phyloP scores from a whole-genome alignment of 73 alveolate genomes.

The Symbiodinium pilosum region DNA sequence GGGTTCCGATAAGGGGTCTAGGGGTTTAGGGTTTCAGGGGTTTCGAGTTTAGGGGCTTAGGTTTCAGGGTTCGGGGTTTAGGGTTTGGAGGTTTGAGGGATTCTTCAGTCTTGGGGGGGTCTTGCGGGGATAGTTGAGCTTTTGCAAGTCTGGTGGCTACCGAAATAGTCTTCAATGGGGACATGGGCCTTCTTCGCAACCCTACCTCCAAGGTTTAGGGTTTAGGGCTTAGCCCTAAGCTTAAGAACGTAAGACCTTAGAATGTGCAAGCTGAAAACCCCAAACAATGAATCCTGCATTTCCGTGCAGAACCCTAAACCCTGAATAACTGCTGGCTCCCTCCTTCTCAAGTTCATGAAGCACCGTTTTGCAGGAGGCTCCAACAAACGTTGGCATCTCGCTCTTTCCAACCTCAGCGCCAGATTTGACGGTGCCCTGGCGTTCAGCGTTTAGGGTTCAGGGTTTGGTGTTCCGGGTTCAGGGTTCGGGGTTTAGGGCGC shows the following conservation, averaged over 20 bases:
- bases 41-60: too few relatives aligned
- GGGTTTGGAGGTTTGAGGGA: neutral
- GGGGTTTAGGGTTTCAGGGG: neutral
- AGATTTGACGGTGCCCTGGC: constrained; percentile 19
- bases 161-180: too few relatives aligned
- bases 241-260: too few relatives aligned
- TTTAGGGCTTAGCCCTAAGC: neutral
- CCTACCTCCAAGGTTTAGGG: neutral
- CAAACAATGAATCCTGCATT: too few relatives aligned
- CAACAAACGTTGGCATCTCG: constrained; percentile 20
- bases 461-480: neutral
- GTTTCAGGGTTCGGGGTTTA: neutral
- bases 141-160: too few relatives aligned
- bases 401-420: constrained; percentile 34
- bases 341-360: too few relatives aligned
- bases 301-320: too few relatives aligned
- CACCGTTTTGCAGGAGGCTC: constrained; percentile 60
- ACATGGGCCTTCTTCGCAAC: neutral
- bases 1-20: neutral
- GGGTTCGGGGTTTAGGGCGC: neutral
- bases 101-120: too few relatives aligned
- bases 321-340: too few relatives aligned
- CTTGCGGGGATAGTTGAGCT: too few relatives aligned
- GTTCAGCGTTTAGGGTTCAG: neutral
- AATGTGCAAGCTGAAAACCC: too few relatives aligned